Evolutionary conservation across 1,284 basidiomycete genomes (phyloP).

Genomic region (Apiotrichum akiyoshidainum): DNA sequence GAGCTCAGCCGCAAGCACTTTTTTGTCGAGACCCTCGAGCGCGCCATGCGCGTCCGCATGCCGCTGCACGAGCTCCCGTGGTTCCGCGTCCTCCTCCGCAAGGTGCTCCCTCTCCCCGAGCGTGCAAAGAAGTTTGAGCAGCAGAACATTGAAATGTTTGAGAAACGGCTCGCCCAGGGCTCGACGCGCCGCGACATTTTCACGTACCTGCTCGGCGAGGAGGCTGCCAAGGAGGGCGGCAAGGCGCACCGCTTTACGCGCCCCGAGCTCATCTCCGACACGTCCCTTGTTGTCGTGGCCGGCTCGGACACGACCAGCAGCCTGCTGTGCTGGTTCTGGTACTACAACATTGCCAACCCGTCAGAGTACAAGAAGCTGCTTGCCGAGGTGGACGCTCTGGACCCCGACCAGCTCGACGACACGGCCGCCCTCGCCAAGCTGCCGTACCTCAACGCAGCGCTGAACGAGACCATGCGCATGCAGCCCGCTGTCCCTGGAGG

Average conservation of each 20-base stretch:
- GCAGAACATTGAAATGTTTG: conserved; percentile 14
- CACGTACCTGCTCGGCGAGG: conserved; percentile 15
- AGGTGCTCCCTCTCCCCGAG: conserved; percentile 3
- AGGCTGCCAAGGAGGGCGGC: neutral
- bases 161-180: conserved; percentile 6
- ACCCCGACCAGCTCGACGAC: conserved; percentile 1
- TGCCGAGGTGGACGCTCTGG: conserved; percentile 4
- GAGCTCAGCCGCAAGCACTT: conserved; percentile 56
- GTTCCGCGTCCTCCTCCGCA: conserved; percentile 9
- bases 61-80: conserved; percentile 9
- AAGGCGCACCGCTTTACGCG: neutral
- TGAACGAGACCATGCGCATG: conserved; percentile 74
- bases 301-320: conserved; percentile 12
- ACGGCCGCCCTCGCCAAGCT: conserved; percentile 7
- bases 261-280: conserved; percentile 10
- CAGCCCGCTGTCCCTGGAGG: conserved; percentile 73
- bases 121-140: conserved; percentile 6
- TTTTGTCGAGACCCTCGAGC: conserved; percentile 11
- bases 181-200: conserved; percentile 10
- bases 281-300: conserved; percentile 10
- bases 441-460: conserved; percentile 72
- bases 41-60: conserved; percentile 5
- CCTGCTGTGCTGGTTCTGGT: conserved; percentile 16
- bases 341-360: conserved; percentile 8
- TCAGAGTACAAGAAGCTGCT: conserved; percentile 1